Conservation (phyloP, 1,284 basidiomycete species). For the Termitomyces sp. region DNA sequence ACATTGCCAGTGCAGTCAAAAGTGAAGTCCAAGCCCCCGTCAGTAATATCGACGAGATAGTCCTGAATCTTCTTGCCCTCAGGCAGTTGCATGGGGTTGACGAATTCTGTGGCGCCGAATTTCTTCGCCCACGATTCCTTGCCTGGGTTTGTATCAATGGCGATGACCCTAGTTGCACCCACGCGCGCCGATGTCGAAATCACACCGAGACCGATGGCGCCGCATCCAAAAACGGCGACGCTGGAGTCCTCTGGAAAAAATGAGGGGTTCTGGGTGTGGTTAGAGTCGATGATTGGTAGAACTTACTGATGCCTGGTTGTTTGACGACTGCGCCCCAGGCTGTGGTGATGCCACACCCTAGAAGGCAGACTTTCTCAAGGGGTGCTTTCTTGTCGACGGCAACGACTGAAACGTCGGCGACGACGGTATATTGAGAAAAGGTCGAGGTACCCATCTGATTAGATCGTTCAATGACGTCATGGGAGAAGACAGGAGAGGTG, state of each 20-base stretch:
- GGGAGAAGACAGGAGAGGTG: conserved; percentile 10
- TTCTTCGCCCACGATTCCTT: conserved; percentile 89
- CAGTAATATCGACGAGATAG: conserved; percentile 87
- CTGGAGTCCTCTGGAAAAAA: conserved; percentile 62
- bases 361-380: conserved; percentile 90
- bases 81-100: conserved; percentile 79
- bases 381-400: conserved; percentile 83
- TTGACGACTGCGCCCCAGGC: conserved; percentile 88
- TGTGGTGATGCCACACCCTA: conserved; percentile 97
- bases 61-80: conserved; percentile 85
- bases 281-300: neutral
- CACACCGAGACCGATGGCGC: conserved; percentile 93
- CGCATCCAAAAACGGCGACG: conserved; percentile 94
- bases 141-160: conserved; percentile 83
- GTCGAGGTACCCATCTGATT: conserved; percentile 94
- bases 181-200: conserved; percentile 79
- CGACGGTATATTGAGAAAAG: conserved; percentile 99
- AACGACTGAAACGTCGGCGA: conserved; percentile 95
- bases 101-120: conserved; percentile 96
- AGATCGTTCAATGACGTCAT: conserved; percentile 4
- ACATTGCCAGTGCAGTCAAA: conserved; percentile 97
- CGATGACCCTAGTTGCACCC: conserved; percentile 85
- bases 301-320: conserved; percentile 71
- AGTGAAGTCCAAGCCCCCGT: conserved; percentile 96
- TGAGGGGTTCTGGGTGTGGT: neutral